Conservation (phyloP, 805 yeast genomes). For the Komagataella populi region DNA sequence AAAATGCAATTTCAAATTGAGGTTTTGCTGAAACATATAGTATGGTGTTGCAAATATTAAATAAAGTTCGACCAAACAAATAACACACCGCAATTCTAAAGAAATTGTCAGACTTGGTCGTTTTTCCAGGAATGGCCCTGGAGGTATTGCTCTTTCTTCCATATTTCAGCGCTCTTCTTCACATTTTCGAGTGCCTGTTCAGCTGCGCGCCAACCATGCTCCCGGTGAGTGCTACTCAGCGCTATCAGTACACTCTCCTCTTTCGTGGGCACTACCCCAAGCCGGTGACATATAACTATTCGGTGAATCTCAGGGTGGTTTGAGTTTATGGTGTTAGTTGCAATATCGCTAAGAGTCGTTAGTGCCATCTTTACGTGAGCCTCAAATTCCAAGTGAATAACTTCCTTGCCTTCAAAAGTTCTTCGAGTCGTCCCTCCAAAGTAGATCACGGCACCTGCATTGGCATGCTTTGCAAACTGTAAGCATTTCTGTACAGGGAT, state of each 20-base stretch:
- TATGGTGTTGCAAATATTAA: slow-evolving; percentile 1
- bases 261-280: slow-evolving; percentile 32
- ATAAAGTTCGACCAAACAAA: neutral
- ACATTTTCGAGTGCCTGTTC: slow-evolving; percentile 29
- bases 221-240: slow-evolving; percentile 29
- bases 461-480: slow-evolving; percentile 24
- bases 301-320: slow-evolving; percentile 15
- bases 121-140: slow-evolving; percentile 31
- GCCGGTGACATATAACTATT: slow-evolving; percentile 27
- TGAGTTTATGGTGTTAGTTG: slow-evolving; percentile 14
- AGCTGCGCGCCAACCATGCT: slow-evolving; percentile 33
- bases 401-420: slow-evolving; percentile 25
- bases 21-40: neutral
- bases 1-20: too few species aligned
- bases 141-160: slow-evolving; percentile 32
- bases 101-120: slow-evolving; percentile 19
- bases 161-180: slow-evolving; percentile 30
- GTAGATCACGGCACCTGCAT: slow-evolving; percentile 33
- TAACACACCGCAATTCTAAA: slow-evolving; percentile 2
- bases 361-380: slow-evolving; percentile 29
- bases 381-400: slow-evolving; percentile 27
- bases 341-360: slow-evolving; percentile 21
- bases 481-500: neutral
- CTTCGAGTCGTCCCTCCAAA: slow-evolving; percentile 40
- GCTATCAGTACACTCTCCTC: slow-evolving; percentile 33